Percentiles rank a stretch among this genome's conserved stretches.
Conservation (phyloP, 2,329 filamentous ascomycete species). For the Trichoderma endophyticum region DNA sequence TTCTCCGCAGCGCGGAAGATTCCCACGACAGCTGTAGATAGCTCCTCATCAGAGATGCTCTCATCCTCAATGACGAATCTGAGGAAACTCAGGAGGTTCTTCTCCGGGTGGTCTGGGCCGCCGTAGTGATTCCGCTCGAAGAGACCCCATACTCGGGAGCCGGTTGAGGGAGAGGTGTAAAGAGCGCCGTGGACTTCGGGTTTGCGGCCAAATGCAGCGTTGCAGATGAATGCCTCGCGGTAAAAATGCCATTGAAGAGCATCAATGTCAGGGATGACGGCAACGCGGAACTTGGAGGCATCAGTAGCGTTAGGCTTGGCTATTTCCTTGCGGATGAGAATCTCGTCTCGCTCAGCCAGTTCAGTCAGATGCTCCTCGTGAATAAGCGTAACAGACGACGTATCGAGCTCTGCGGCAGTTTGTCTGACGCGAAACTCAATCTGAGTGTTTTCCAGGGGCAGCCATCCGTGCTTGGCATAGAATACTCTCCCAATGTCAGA, state of each 20-base stretch:
- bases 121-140: constrained; percentile 68
- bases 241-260: constrained; percentile 57
- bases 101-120: constrained; percentile 48
- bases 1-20: constrained; percentile 65
- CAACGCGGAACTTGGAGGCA: constrained; percentile 32
- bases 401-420: constrained; percentile 19
- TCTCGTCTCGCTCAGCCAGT: constrained; percentile 63
- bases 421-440: constrained; percentile 51
- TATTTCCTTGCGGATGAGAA: constrained; percentile 56
- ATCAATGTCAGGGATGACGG: constrained; percentile 33
- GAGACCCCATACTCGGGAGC: constrained; percentile 66
- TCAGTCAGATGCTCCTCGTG: constrained; percentile 57
- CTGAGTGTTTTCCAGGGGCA: constrained; percentile 69
- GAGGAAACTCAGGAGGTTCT: constrained; percentile 68
- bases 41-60: constrained; percentile 37
- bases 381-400: constrained; percentile 42
- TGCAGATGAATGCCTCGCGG: constrained; percentile 77
- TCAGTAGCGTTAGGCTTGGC: constrained; percentile 22
- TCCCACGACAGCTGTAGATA: constrained; percentile 54
- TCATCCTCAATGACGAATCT: constrained; percentile 64
- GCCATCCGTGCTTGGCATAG: constrained; percentile 77
- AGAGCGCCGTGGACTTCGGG: constrained; percentile 70
- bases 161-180: constrained; percentile 46
- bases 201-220: constrained; percentile 54
- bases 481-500: constrained; percentile 84